Evolutionary conservation across 345 rosid species (phyloP).

Genomic region (Melaleuca alternifolia): DNA sequence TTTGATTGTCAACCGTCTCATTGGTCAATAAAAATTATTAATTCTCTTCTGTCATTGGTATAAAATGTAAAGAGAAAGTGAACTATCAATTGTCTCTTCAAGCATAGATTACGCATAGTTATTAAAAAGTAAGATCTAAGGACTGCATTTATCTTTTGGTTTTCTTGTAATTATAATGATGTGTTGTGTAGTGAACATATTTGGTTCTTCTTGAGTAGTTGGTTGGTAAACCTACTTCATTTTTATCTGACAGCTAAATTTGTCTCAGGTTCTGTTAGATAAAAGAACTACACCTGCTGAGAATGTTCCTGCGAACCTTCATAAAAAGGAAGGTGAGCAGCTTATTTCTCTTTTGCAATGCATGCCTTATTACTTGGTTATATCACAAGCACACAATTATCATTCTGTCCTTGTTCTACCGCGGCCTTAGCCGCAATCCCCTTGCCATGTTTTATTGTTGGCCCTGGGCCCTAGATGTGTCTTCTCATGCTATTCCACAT

Average conservation of each 20-base stretch:
- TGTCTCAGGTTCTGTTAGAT: slow-evolving; percentile 22
- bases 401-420: background rate
- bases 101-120: background rate
- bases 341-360: background rate
- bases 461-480: background rate
- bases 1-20: background rate
- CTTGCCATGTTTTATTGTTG: background rate
- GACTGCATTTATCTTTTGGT: background rate
- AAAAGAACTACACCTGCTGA: slow-evolving; percentile 17
- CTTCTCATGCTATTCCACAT: background rate
- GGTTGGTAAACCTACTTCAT: background rate
- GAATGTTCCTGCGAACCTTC: slow-evolving; percentile 24
- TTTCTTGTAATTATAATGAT: background rate
- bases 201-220: background rate
- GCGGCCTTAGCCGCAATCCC: background rate
- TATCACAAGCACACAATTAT: background rate
- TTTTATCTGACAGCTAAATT: background rate
- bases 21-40: background rate
- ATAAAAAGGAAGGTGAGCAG: slow-evolving; percentile 32
- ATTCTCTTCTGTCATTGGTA: background rate
- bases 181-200: background rate
- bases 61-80: background rate
- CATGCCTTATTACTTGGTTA: background rate
- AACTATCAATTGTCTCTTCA: background rate
- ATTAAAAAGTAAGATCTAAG: background rate